Evolutionary conservation across 2,329 filamentous ascomycete genomes (phyloP).

Genomic region (Pyricularia pennisetigena): DNA sequence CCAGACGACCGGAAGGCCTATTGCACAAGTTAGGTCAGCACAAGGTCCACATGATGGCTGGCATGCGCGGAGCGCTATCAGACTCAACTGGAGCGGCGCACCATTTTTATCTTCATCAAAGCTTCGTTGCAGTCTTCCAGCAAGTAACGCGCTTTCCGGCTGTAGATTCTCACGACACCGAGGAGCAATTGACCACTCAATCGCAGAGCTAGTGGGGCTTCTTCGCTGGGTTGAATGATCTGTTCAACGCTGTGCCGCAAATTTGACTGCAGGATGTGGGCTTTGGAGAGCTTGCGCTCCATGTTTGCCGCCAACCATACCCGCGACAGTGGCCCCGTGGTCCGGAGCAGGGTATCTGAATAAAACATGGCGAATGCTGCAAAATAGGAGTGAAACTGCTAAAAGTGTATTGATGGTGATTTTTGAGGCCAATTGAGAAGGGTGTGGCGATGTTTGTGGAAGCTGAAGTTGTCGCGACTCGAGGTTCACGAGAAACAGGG

Average conservation of each 20-base stretch:
- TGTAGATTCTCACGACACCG: conserved; percentile 95
- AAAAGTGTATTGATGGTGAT: background rate
- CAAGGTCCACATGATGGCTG: background rate
- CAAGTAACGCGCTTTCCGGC: conserved; percentile 90
- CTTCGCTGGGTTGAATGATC: conserved; percentile 75
- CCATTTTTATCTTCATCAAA: conserved; percentile 97
- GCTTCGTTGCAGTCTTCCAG: conserved; percentile 97
- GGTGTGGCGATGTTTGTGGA: background rate
- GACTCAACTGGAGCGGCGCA: conserved; percentile 28
- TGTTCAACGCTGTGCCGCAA: conserved; percentile 90
- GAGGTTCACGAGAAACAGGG: background rate
- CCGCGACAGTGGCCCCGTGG: conserved; percentile 92
- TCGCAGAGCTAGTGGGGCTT: conserved; percentile 90
- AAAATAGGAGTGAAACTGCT: background rate
- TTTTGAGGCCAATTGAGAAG: background rate
- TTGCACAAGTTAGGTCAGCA: conserved; percentile 20
- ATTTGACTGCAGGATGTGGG: conserved; percentile 88
- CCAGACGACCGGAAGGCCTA: conserved; percentile 84
- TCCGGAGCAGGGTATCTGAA: conserved; percentile 88
- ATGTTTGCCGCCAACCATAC: conserved; percentile 98
- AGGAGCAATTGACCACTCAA: conserved; percentile 89
- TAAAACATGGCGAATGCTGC: conserved; percentile 69
- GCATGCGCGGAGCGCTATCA: background rate
- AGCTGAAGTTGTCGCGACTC: background rate
- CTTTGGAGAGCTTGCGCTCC: conserved; percentile 96